These are phyloP conservation scores for Pittosporum tobira DNA, from an alignment of 129 eudicot genomes.

Conservation along the genomic window DNA sequence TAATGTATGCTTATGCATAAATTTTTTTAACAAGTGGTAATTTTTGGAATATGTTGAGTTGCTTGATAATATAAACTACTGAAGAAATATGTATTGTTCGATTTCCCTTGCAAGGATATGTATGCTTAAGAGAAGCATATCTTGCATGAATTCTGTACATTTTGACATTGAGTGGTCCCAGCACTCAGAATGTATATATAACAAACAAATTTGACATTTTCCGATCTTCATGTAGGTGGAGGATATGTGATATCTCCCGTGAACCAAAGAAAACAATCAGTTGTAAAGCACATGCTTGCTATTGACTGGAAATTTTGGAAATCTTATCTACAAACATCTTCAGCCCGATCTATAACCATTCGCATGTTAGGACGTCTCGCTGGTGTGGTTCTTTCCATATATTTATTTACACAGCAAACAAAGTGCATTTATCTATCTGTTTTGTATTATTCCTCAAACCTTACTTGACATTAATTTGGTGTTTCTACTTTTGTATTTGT, in stretches of 20 bases:
- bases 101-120: background rate
- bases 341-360: conserved; percentile 41
- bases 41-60: background rate
- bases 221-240: conserved; percentile 42
- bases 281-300: conserved; percentile 67
- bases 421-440: background rate
- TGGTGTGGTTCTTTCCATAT: conserved; percentile 23
- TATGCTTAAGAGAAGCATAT: background rate
- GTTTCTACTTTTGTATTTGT: conserved; percentile 12
- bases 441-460: conserved; percentile 1
- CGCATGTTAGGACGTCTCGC: conserved; percentile 54
- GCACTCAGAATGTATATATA: background rate
- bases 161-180: too few relatives aligned
- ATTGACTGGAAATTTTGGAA: conserved; percentile 70
- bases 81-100: background rate
- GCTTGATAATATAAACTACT: background rate
- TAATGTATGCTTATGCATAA: conserved; percentile 27
- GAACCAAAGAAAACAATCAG: conserved; percentile 47
- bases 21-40: background rate
- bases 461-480: conserved; percentile 7
- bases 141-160: background rate
- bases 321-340: conserved; percentile 35
- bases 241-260: conserved; percentile 60
- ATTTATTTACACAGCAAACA: conserved; percentile 2
- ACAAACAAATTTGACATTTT: conserved; percentile 7